phyloP scores from a whole-genome alignment of 83 land plant genomes.

The Isoetes engelmannii region DNA sequence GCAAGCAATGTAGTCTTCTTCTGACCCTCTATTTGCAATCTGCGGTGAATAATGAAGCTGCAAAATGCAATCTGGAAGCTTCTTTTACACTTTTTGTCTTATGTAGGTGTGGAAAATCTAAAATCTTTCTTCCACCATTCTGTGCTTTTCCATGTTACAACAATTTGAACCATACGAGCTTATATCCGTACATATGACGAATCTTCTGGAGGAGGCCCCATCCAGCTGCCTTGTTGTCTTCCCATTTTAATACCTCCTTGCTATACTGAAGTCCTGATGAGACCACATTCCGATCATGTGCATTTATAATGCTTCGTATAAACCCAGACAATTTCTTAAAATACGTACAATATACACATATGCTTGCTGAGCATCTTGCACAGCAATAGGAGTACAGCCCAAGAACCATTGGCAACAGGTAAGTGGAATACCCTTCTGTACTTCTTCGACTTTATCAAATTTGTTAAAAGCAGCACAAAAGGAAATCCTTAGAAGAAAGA shows the following conservation, averaged over 20 bases:
- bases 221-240: conserved; percentile 69
- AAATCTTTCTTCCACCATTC: too few species aligned
- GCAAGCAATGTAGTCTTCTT: too few species aligned
- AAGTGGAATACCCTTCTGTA: conserved; percentile 42
- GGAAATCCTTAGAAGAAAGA: conserved; percentile 72
- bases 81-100: too few species aligned
- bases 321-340: conserved; percentile 59
- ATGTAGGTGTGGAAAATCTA: too few species aligned
- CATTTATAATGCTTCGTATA: too few species aligned
- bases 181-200: conserved; percentile 65
- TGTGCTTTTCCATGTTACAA: too few species aligned
- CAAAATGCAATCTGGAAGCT: too few species aligned
- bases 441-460: conserved; percentile 67
- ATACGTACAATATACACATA: conserved; percentile 69
- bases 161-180: too few species aligned
- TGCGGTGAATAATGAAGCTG: too few species aligned
- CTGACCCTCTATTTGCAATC: too few species aligned
- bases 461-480: conserved; percentile 77
- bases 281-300: conserved; percentile 46
- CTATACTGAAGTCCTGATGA: conserved; percentile 58
- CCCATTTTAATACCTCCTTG: conserved; percentile 74
- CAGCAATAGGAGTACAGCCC: conserved; percentile 73
- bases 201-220: conserved; percentile 50
- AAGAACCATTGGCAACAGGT: conserved; percentile 67
- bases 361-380: conserved; percentile 69